Percentiles rank a stretch among this genome's conserved stretches.
Evolutionary conservation across 2,329 filamentous ascomycete genomes (phyloP).

Genomic region (Colletotrichum tropicicola): DNA sequence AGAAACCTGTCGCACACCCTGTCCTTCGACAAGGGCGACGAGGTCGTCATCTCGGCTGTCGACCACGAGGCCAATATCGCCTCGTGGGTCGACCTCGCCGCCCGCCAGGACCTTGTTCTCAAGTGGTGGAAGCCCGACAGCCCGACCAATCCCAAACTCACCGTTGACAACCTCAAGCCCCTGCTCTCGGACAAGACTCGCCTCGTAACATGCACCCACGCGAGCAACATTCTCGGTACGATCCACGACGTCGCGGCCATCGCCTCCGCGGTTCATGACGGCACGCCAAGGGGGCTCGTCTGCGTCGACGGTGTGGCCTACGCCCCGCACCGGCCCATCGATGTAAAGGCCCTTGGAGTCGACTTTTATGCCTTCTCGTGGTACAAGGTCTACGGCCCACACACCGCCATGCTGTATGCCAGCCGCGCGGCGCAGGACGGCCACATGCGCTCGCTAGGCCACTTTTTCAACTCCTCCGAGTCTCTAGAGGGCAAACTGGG

Average conservation of each 20-base stretch:
- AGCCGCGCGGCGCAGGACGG: conserved; percentile 60
- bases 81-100: conserved; percentile 76
- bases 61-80: conserved; percentile 84
- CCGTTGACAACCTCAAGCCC: conserved; percentile 61
- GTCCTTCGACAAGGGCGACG: conserved; percentile 63
- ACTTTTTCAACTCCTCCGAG: conserved; percentile 72
- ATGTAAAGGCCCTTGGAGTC: conserved; percentile 73
- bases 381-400: conserved; percentile 86
- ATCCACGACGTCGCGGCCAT: conserved; percentile 71
- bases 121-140: conserved; percentile 74
- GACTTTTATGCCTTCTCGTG: conserved; percentile 84
- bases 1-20: conserved; percentile 72
- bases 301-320: conserved; percentile 82
- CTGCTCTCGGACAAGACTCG: conserved; percentile 72
- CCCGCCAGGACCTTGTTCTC: conserved; percentile 65
- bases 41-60: conserved; percentile 75
- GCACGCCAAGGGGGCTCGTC: conserved; percentile 64
- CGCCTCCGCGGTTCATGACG: conserved; percentile 58
- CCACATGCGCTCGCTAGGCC: conserved; percentile 63
- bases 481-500: conserved; percentile 74
- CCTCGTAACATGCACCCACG: conserved; percentile 78
- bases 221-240: conserved; percentile 77
- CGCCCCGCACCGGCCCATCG: conserved; percentile 75
- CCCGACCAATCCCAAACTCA: conserved; percentile 64
- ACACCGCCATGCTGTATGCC: conserved; percentile 76